Conservation (phyloP, 306 rosid genomes). For the Medicago lupulina region DNA sequence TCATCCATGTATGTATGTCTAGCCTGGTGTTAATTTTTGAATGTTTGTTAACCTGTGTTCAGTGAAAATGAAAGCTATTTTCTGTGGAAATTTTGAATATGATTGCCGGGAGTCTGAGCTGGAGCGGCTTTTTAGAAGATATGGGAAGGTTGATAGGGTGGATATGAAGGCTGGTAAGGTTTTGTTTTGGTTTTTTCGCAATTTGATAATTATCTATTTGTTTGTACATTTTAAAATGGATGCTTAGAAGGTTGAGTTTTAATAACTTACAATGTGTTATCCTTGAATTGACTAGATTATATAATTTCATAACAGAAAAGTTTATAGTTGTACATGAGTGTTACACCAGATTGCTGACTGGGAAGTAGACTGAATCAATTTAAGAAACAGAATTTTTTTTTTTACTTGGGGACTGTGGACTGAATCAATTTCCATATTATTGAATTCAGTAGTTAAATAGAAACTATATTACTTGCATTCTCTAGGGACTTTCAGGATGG, state of each 20-base stretch:
- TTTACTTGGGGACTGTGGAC: conserved; percentile 13
- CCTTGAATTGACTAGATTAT: conserved; percentile 14
- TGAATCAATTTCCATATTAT: conserved; percentile 1
- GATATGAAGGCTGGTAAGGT: conserved; percentile 99
- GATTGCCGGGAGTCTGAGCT: conserved; percentile 92
- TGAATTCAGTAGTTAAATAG: conserved; percentile 14
- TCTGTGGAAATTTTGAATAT: conserved; percentile 93
- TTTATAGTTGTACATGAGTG: not conserved
- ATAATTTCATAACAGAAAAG: not conserved
- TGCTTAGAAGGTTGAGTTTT: conserved; percentile 10
- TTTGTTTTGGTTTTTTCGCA: conserved; percentile 21
- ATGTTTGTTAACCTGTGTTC: conserved; percentile 40
- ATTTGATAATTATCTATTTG: conserved; percentile 7
- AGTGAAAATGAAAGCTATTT: conserved; percentile 88
- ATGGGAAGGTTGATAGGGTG: conserved; percentile 98
- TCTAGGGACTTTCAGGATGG: conserved; percentile 15
- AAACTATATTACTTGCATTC: conserved; percentile 13
- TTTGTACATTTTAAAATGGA: conserved; percentile 20
- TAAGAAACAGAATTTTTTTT: conserved; percentile 15
- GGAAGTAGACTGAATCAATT: conserved; percentile 4
- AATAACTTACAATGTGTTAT: not conserved
- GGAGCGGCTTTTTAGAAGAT: conserved; percentile 89
- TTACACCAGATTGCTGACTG: not conserved
- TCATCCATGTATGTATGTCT: conserved; percentile 11
- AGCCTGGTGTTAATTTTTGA: not conserved